Evolutionary conservation across 257 asterid species (phyloP), one percentile per base, ranked within the genome.

Genomic region (Jacaranda mimosifolia): DNA sequence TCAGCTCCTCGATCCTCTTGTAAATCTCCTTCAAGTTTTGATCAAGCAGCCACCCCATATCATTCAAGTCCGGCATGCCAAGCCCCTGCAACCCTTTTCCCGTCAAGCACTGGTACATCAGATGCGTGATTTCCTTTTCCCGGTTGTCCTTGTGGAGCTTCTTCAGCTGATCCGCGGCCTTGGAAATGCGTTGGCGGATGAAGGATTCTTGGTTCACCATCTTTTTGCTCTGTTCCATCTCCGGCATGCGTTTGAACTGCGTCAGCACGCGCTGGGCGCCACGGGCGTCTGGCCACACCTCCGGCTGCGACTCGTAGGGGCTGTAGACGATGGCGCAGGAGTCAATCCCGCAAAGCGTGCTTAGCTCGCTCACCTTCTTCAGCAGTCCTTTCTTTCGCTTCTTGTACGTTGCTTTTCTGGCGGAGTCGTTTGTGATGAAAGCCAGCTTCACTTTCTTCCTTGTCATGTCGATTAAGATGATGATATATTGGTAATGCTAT

Each of bases 171-270:
- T 93, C 98, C 0, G 80, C 86, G n/a, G 91, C 92, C 84, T 91
- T 91, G 5, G 91, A 36, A 1, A 89, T 87, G 21, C 98, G 80
- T 48, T 84, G 85, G 66, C 92, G 81, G 73, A 91, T 80, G 82
- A 91, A 91, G 7, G 89, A 78, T 64, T 93, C 98, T 45, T 93
- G 98, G 59, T 87, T 91, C 52, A 91, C 92, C 98, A 93, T 93
- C 72, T 93, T 93, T 81, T 91, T 93, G 91, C 93, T 89, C 49
- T 91, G 97, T 79, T 93, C 98, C 96, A 93, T 93, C 80, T 93
- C 98, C 7, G 97, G 98, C 92, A 91, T 90, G 55, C 93, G 87
- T 65, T 86, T 88, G 85, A 93, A 93, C 85, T 91, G 96, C 0
- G 89, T 79, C 32, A 91, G 78, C 26, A 93, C 92, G 9, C 83